Base-by-base conservation (phyloP, 2,329 filamentous ascomycete species). In the Epichloe coenophiala region DNA sequence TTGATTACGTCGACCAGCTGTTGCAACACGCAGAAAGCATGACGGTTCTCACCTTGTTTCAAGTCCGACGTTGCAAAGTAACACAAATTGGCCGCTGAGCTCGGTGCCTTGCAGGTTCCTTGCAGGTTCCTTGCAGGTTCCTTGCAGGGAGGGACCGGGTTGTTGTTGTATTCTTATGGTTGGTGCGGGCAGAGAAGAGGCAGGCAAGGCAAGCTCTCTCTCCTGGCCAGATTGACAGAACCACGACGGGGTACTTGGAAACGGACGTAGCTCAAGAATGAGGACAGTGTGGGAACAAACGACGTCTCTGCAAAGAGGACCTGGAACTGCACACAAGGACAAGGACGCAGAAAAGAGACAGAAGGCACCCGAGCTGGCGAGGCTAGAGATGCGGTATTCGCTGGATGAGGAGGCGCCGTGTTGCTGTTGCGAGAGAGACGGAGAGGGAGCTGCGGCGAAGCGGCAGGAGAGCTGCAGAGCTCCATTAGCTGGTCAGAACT, bases 41-140 rank as follows among this genome's bases (percentile, higher is more conserved):
- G 12, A 23, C 39, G 5, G 36, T 38, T 47, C 51, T 41, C 45
- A 53, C 51, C 51, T 50, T 27, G 27, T 39, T 53, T 46, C 31
- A 27, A 36, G 23, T 45, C 40, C 27, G 19, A 45, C 39, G 44
- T 40, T 39, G 37, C 35, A 40, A 44, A 40, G 51, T 48, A 35
- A 45, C 51, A 50, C 48, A 40, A n/a, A 23, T 23, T 40, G n/a
- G 23, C 35, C 39, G 51, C 45, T 31, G 23, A 15, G 36, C 47
- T 50, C 38, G n/a, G 35, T 53, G 48, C 50, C 40, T 45, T 37
- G 45, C 45, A 37, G 41, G 27, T 17, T 17, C 17, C 17, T 17
- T 17, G 17, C 17, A 17, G 17, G 17, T n/a, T n/a, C 50, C 40
- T 45, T 37, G 45, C 45, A 37, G 41, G 27, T 17, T 17, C 17